phyloP scores from a whole-genome alignment of 208 protist species.

The Vickermania spadyakhi region DNA sequence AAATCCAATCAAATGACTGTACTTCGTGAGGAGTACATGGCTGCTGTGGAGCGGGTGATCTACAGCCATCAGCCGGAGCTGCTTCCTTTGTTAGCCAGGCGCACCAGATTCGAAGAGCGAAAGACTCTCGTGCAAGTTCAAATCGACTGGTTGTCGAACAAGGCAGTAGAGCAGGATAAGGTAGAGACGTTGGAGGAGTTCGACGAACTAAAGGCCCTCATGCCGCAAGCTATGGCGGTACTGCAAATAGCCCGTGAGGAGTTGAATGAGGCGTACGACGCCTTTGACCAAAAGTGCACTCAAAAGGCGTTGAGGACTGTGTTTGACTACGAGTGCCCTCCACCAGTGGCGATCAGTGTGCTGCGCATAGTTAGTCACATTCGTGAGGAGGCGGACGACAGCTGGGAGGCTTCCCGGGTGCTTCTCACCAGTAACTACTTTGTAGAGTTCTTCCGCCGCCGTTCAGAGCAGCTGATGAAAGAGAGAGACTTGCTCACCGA shows the following conservation, averaged over 20 bases:
- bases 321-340: constrained; percentile 52
- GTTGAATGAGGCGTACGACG: constrained; percentile 38
- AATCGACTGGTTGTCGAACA: constrained; percentile 53
- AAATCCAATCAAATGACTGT: constrained; percentile 44
- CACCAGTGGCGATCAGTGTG: constrained; percentile 36
- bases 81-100: constrained; percentile 25
- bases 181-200: constrained; percentile 22
- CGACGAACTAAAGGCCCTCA: constrained; percentile 28
- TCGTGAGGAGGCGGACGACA: constrained; percentile 28
- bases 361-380: constrained; percentile 51
- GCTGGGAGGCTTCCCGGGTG: constrained; percentile 47
- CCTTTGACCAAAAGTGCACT: constrained; percentile 26
- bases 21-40: constrained; percentile 58
- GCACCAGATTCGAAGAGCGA: constrained; percentile 23
- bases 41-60: constrained; percentile 33
- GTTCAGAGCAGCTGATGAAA: constrained; percentile 40
- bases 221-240: constrained; percentile 25
- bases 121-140: constrained; percentile 25
- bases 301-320: constrained; percentile 30
- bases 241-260: constrained; percentile 20
- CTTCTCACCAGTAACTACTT: constrained; percentile 69
- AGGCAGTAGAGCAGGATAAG: constrained; percentile 45
- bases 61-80: constrained; percentile 53
- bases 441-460: constrained; percentile 54
- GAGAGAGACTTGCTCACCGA: constrained; percentile 28